Evolutionary conservation across 768 basidiomycete genomes (phyloP), one percentile per base, ranked within the genome.

Genomic region (Pulveroboletus ravenelii): DNA sequence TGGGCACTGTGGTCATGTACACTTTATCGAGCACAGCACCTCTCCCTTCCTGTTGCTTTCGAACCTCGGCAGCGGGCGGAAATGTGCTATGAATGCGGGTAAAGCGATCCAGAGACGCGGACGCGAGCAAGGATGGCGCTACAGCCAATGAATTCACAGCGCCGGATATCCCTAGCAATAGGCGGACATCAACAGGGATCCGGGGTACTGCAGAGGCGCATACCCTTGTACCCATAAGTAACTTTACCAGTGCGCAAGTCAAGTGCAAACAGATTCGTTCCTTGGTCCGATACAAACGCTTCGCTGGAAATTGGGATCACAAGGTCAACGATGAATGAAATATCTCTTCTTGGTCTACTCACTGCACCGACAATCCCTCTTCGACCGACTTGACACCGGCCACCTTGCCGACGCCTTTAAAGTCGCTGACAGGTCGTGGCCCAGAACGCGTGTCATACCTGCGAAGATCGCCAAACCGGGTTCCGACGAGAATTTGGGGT

Each of bases 361-460:
- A 90, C 89, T 91, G 73, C 34, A 87, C 86, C 38, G 71, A 68
- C 2, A 71, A 61, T 13, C 89, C 87, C 38, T 74, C 74, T 58
- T 83, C 78, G 3, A 91, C 62, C 15, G 72, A 57, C 48, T 74
- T 78, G 12, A 92, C 69, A 9, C 85, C 88, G 25, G 82, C 83
- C 3, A 71, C 72, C 61, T 83, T 84, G 9, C 72, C 77, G 13
- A 87, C 61, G 12, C 72, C 72, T 41, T 75, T 77, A 78, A 87
- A 91, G 53, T 85, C 76, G 20, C 78, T 71, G n/a, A 84, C 75
- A 15, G 90, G 90, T 37, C 80, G 74, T 15, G 80, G 78, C 20
- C 78, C 81, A 8, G 80, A 74, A 45, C 88, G 81, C 1, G 82
- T 85, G 59, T 93, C 91, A 59, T 93, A 93, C 37, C 79, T 76